Evolutionary conservation across 2,329 filamentous ascomycete species (phyloP), one percentile per base, ranked within the genome.

Genomic region (Diaporthe ampelina): DNA sequence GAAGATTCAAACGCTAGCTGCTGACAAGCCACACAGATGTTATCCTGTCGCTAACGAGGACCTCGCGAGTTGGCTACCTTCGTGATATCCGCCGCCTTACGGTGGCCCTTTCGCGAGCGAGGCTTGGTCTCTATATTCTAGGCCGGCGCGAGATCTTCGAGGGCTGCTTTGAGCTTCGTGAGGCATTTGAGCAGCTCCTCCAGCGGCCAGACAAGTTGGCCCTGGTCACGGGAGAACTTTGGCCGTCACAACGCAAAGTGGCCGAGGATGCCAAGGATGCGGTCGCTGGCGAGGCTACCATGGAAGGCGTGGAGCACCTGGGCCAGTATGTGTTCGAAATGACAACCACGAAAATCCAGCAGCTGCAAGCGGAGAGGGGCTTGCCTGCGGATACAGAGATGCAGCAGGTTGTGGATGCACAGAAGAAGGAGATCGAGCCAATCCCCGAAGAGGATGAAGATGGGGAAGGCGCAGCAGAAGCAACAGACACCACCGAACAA

Each of bases 311-410:
- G 1, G 96, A 99, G 85, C 97, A 99, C 85, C 84, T 99, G 48
- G 97, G 97, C 0, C 94, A 98, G 84, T 99, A 98, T 82, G 96
- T 99, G 29, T 98, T 91, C 81, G 94, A 99, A 83, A 99, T 99
- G 95, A 97, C 95, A 4, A 90, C 93, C 61, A 90, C 88, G 1
- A 88, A 84, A 79, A 77, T 90, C 48, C 83, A 86, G 79, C 87
- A 90, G 79, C 76, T 91, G 59, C 83, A 85, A 68, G 83, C 79
- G 13, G 86, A 84, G 68, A 81, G 80, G 29, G 81, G 81, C 10
- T 73, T 82, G 59, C 77, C 79, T 3, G 78, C 75, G 19, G 78
- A 79, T n/a, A 76, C 77, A 15, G 73, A 79, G 7, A 78, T 78
- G 21, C 78, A 77, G 67, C 74, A 76, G 35, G 70, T 72, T 50